Evolutionary conservation across 2,329 filamentous ascomycete genomes (phyloP), one percentile per base, ranked within the genome.

Genomic region (Pseudogymnoascus sp.): DNA sequence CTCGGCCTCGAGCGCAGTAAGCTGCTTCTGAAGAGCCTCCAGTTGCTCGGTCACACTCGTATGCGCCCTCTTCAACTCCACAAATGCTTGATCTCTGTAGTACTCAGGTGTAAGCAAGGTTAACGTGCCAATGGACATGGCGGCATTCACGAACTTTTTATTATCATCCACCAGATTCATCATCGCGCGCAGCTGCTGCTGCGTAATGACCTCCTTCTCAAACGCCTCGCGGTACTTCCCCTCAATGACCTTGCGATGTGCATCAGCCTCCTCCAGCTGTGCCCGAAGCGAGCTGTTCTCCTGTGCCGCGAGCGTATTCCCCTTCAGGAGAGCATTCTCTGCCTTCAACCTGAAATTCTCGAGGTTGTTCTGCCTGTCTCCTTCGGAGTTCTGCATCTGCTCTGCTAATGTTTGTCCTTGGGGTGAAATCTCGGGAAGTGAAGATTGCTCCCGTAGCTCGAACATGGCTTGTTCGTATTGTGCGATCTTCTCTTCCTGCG

Each of bases 251-350:
- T 82, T 79, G 38, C 77, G 75, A 65, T 79, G 79, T 61, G 78
- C 76, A 62, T 78, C 80, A 63, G 80, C 74, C 63, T 82, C 78
- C 59, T 87, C 84, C 31, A 86, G 75, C 65, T 87, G 82, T 62
- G 77, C 76, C 31, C 82, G 78, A 53, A 87, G 74, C 47, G 78
- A 75, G 47, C 80, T 79, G 63, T 80, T 82, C 67, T 85, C 82
- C 1, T 81, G 80, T 6, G 79, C 79, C 6, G 80, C 80, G 8
- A 79, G 79, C 61, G 83, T 76, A 60, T 79, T 83, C 65, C 78
- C 82, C 64, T 81, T 80, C 11, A 87, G 74, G 6, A 87, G 72
- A 37, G 81, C 79, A 67, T 85, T 86, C 72, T 88, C 85, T 5
- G 84, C 82, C 70, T 82, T 84, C 59, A 88, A 75, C 35, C 84